Conservation (phyloP, 176 grass and related monocot genomes). For the Guadua angustifolia region DNA sequence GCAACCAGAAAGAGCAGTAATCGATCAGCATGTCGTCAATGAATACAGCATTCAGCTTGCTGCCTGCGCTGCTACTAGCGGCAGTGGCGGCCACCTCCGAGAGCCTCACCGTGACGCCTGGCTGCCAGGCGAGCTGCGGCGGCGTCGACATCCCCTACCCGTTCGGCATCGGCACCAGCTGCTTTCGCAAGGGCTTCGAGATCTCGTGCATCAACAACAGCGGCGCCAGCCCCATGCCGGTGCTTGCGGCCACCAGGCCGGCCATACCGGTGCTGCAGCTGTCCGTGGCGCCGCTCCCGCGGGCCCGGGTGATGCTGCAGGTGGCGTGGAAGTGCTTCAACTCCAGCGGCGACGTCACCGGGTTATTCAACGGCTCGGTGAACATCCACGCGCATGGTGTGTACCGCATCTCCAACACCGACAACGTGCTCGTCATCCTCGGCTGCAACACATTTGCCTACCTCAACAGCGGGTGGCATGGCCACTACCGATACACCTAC, state of each 20-base stretch:
- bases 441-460: neutral
- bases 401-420: conserved; percentile 14
- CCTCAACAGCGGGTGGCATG: neutral
- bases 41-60: neutral
- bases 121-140: neutral
- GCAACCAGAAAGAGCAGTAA: no score
- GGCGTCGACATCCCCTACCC: conserved; percentile 6
- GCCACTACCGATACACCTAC: accelerated
- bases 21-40: neutral
- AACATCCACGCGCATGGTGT: neutral
- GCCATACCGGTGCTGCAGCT: neutral
- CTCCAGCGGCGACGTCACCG: accelerated
- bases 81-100: neutral
- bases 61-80: neutral
- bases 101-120: neutral
- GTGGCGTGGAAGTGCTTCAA: conserved; percentile 29
- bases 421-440: conserved; percentile 9
- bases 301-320: conserved; percentile 10
- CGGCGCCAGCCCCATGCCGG: neutral
- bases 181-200: conserved; percentile 24
- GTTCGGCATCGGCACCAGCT: neutral
- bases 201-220: conserved; percentile 9
- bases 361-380: accelerated
- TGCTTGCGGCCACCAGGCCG: neutral
- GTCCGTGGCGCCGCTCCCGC: neutral